Percentiles rank a stretch among this genome's conserved stretches.
phyloP scores from a whole-genome alignment of 495 filamentous ascomycete species.

The Hyaloscypha variabilis region DNA sequence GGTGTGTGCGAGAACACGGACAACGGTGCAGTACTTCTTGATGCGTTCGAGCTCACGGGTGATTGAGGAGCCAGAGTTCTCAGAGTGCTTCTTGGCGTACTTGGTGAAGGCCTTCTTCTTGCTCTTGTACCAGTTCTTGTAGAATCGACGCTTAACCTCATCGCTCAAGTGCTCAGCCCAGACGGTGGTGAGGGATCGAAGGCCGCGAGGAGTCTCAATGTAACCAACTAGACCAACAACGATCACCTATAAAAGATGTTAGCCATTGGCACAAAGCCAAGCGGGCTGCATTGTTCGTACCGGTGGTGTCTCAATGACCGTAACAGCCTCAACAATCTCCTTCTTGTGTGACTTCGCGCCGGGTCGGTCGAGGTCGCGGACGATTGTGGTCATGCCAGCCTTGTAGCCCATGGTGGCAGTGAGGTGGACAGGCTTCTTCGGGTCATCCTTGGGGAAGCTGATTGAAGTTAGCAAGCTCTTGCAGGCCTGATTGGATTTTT shows the following conservation, averaged over 20 bases:
- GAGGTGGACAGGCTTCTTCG: constrained; percentile 98
- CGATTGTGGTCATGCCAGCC: constrained; percentile 99
- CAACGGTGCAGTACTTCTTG: constrained; percentile 99
- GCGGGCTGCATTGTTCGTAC: constrained; percentile 78
- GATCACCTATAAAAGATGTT: constrained; percentile 81
- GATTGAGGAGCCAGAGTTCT: constrained; percentile 84
- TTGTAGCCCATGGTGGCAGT: constrained; percentile 99
- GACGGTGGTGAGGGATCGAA: constrained; percentile 98
- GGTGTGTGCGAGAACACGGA: constrained; percentile 98
- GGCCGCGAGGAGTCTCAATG: constrained; percentile 99
- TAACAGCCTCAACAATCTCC: constrained; percentile 99
- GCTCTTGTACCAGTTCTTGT: constrained; percentile 99
- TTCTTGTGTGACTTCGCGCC: constrained; percentile 99
- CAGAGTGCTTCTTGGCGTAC: constrained; percentile 99
- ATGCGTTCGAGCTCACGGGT: constrained; percentile 98
- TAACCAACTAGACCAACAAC: constrained; percentile 99
- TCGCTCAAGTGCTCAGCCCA: constrained; percentile 99
- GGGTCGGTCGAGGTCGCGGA: constrained; percentile 98
- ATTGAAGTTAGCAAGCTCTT: constrained; percentile 36
- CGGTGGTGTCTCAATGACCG: constrained; percentile 99
- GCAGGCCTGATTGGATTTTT: constrained; percentile 2
- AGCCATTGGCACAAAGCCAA: constrained; percentile 57
- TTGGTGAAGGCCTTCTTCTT: constrained; percentile 99
- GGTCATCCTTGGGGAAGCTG: constrained; percentile 99
- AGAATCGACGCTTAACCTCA: constrained; percentile 99